Percentiles rank a stretch among this genome's conserved stretches.
Evolutionary conservation across 2,329 filamentous ascomycete genomes (phyloP).

Genomic region (Exserohilum rostratum): DNA sequence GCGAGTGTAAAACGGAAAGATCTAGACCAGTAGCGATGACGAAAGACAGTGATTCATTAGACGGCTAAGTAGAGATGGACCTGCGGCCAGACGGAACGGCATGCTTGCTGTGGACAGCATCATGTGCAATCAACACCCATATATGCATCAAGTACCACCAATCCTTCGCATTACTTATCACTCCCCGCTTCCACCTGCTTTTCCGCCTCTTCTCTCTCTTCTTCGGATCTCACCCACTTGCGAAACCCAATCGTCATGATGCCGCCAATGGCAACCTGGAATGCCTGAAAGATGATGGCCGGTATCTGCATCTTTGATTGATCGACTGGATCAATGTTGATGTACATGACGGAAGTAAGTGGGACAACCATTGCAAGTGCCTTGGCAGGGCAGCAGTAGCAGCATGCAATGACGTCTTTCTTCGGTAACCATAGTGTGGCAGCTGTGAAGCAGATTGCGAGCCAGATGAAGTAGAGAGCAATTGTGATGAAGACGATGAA

Average conservation of each 20-base stretch:
- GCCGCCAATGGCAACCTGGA: constrained; percentile 53
- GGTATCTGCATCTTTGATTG: constrained; percentile 68
- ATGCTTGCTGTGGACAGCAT: not conserved
- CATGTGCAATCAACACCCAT: not conserved
- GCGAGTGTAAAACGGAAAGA: no score
- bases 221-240: constrained; percentile 59
- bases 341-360: constrained; percentile 71
- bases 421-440: constrained; percentile 61
- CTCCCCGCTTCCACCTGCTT: constrained; percentile 22
- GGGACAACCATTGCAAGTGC: constrained; percentile 74
- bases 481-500: constrained; percentile 73
- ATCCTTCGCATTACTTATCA: not conserved
- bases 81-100: no score
- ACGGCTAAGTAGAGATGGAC: not conserved
- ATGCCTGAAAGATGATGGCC: constrained; percentile 62
- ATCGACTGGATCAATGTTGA: constrained; percentile 59
- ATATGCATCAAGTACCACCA: not conserved
- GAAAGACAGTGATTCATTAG: no score
- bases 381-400: constrained; percentile 76
- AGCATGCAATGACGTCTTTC: constrained; percentile 71
- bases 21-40: no score
- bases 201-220: constrained; percentile 52
- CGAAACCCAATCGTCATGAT: constrained; percentile 52
- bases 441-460: constrained; percentile 64
- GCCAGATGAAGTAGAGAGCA: constrained; percentile 67